phyloP scores from a whole-genome alignment of 495 filamentous ascomycete genomes.

The Penicillium manginii region DNA sequence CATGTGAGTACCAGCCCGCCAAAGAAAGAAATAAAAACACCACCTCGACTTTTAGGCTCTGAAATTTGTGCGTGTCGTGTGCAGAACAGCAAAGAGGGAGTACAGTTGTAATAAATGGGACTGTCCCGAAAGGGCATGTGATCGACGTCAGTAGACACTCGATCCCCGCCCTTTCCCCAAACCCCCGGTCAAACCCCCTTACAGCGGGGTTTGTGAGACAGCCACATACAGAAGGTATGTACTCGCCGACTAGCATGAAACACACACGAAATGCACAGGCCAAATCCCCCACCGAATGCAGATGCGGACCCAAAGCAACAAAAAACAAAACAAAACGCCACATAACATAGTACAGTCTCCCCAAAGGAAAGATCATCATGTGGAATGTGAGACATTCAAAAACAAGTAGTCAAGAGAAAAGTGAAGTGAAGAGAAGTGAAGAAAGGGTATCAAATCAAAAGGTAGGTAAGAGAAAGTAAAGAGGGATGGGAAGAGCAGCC shows the following conservation, averaged over 20 bases:
- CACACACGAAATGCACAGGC: conserved; percentile 7
- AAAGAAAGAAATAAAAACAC: conserved; percentile 1
- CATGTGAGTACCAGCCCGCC: background rate
- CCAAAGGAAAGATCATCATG: conserved; percentile 24
- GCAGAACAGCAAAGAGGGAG: background rate
- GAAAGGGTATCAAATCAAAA: conserved; percentile 8
- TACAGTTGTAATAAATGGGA: background rate
- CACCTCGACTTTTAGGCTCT: conserved; percentile 4
- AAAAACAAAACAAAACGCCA: conserved; percentile 19
- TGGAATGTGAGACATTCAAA: conserved; percentile 11
- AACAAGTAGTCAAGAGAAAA: conserved; percentile 6
- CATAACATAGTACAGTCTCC: conserved; percentile 29
- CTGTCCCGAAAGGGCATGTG: background rate
- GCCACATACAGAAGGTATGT: conserved; percentile 2
- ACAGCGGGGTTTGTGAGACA: background rate
- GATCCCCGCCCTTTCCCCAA: conserved; percentile 1
- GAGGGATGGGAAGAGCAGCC: conserved; percentile 10
- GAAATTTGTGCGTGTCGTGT: background rate
- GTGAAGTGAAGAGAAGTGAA: conserved; percentile 3
- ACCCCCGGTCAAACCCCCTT: conserved; percentile 5
- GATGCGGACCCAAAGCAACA: conserved; percentile 19
- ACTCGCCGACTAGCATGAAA: conserved; percentile 9
- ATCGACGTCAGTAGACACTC: background rate
- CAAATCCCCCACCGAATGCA: conserved; percentile 20
- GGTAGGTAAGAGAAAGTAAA: conserved; percentile 7